Percentiles rank a stretch among this genome's conserved stretches.
Conservation (phyloP, 768 basidiomycete species). For the Austroboletus festivus region DNA sequence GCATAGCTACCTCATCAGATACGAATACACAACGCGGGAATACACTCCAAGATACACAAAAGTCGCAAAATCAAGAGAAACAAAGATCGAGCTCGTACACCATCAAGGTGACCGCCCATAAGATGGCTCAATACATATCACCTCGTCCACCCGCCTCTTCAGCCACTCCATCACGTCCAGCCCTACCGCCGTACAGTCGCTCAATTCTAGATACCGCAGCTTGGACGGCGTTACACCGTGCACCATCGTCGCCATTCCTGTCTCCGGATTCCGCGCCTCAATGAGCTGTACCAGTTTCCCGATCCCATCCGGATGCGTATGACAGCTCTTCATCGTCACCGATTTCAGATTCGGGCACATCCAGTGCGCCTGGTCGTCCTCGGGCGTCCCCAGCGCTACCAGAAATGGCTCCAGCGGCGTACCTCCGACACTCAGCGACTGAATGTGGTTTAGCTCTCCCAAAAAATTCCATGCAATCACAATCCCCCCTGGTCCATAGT, state of each 20-base stretch:
- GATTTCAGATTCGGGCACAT: conserved; percentile 59
- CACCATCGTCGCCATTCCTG: conserved; percentile 32
- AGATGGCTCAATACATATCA: conserved; percentile 58
- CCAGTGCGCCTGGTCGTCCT: conserved; percentile 59
- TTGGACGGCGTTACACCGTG: conserved; percentile 50
- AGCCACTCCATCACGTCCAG: conserved; percentile 72
- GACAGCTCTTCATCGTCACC: conserved; percentile 62
- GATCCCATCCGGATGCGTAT: conserved; percentile 61
- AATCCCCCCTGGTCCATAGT: conserved; percentile 56
- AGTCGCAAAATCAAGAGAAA: too few relatives aligned
- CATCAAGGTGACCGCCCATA: conserved; percentile 40
- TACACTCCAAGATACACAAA: conserved; percentile 6
- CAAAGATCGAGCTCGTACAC: conserved; percentile 1
- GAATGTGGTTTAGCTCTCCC: conserved; percentile 53
- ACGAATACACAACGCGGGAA: conserved; percentile 24
- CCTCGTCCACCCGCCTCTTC: conserved; percentile 55
- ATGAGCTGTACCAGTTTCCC: conserved; percentile 69
- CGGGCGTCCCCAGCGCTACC: conserved; percentile 52
- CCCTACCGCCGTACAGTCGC: conserved; percentile 64
- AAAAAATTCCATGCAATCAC: conserved; percentile 70
- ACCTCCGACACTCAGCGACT: conserved; percentile 60
- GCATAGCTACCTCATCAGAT: conserved; percentile 8
- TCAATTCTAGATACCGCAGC: conserved; percentile 57
- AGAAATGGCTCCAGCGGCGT: conserved; percentile 65
- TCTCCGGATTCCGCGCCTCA: conserved; percentile 65